A percentile compares a stretch with the other conserved stretches of the same genome.
Evolutionary conservation across 305 asterid species (phyloP).

Genomic region (Salvia sclarea): DNA sequence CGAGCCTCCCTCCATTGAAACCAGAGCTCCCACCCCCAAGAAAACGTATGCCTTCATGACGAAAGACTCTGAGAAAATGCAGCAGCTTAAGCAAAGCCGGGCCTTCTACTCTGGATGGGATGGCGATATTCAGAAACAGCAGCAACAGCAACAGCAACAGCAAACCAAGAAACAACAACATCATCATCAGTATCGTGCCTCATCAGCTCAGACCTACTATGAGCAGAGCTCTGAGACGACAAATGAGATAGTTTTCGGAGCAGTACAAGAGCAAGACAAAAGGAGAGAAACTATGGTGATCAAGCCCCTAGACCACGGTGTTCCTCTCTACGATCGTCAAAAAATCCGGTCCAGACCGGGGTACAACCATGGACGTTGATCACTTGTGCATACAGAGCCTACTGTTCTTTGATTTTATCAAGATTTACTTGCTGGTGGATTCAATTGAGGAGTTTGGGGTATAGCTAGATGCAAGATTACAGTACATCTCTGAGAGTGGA

Average conservation of each 20-base stretch:
- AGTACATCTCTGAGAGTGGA: constrained; percentile 40
- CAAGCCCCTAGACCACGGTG: constrained; percentile 68
- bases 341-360: constrained; percentile 48
- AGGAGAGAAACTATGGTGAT: constrained; percentile 45
- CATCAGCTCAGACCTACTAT: constrained; percentile 65
- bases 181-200: constrained; percentile 61
- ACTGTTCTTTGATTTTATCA: constrained; percentile 35
- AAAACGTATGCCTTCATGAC: constrained; percentile 96
- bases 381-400: constrained; percentile 14
- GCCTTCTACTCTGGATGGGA: constrained; percentile 82
- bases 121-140: constrained; percentile 49
- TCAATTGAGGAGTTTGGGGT: constrained; percentile 35
- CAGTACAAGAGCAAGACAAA: constrained; percentile 72
- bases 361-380: constrained; percentile 52
- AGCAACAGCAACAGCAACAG: constrained; percentile 31
- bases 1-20: constrained; percentile 78
- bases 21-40: constrained; percentile 78
- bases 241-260: constrained; percentile 81
- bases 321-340: constrained; percentile 37
- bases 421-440: constrained; percentile 23
- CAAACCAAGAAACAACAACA: constrained; percentile 64
- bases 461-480: constrained; percentile 43
- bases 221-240: constrained; percentile 64
- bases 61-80: constrained; percentile 85
- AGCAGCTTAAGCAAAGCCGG: constrained; percentile 74